Base-by-base conservation (phyloP, 2,329 filamentous ascomycete genomes). In the Uncinocarpus reesii region DNA sequence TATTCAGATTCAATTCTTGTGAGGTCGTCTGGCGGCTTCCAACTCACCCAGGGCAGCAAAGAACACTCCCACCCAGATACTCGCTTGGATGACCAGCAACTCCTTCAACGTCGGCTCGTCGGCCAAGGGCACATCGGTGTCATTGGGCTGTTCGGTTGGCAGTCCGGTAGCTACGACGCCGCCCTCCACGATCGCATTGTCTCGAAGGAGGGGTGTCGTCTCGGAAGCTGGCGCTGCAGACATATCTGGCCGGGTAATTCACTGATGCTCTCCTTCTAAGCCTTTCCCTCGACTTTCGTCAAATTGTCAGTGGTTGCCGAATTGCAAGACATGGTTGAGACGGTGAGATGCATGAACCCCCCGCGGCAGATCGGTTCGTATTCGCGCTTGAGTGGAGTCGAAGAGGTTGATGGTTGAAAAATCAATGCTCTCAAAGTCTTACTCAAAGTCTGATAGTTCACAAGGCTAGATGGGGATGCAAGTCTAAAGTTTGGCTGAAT, bases 11-110 rank as follows among this genome's bases (percentile, higher is more conserved):
- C n/a, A n/a, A n/a, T n/a, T n/a, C n/a, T n/a, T n/a, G n/a, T n/a
- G n/a, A n/a, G n/a, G n/a, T n/a, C n/a, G n/a, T n/a, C n/a, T n/a
- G n/a, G n/a, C n/a, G n/a, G n/a, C n/a, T n/a, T n/a, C n/a, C 3
- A 15, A 42, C 54, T 26, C 55, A 74, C 71, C 74, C n/a, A 78
- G 58, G 2, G 76, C 76, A 41, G 75, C 75, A 32, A 78, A 68
- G 54, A 79, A 78, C 1, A 74, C 72, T 4, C 73, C 71, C 2
- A 76, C 53, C 73, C 74, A 78, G 11, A 75, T 64, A 45, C 69
- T 71, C 1, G 65, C 59, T 60, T 78, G 65, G 10, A 75, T 73
- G 3, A 71, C 35, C 7, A 77, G 53, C 49, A 78, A 57, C 53
- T 71, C 69, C 40, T 58, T 64, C 1, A 68, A 72, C 23, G 60